Evolutionary conservation across 306 rosid species (phyloP).

Genomic region (Erythrophleum fordii): DNA sequence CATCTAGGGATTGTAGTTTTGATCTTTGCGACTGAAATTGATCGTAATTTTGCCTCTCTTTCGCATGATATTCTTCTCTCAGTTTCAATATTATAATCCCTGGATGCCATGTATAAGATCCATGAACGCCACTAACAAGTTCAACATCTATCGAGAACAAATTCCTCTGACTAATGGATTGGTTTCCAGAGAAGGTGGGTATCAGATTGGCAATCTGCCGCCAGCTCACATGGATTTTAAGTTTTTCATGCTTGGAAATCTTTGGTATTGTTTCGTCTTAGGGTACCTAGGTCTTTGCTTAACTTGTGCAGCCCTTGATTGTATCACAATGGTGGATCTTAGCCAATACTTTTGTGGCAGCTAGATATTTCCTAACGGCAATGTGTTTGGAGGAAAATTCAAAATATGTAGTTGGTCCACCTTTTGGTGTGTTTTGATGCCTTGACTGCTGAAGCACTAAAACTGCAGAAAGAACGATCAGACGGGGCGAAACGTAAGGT

Average conservation of each 20-base stretch:
- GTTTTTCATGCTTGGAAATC: constrained; percentile 84
- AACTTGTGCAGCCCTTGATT: constrained; percentile 83
- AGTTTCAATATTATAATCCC: no score
- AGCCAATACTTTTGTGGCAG: constrained; percentile 97
- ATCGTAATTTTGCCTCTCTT: no score
- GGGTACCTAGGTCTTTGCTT: constrained; percentile 51
- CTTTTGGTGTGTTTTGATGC: neutral
- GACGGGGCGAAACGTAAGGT: no score
- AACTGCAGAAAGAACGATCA: no score
- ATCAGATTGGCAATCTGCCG: constrained; percentile 89
- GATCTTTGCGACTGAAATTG: no score
- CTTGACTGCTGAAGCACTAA: neutral
- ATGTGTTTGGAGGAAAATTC: neutral
- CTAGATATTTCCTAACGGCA: constrained; percentile 41
- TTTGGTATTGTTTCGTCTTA: constrained; percentile 81
- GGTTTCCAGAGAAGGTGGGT: constrained; percentile 98
- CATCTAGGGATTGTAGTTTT: no score
- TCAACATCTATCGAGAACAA: constrained; percentile 98
- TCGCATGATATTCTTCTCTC: no score
- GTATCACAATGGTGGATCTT: constrained; percentile 90
- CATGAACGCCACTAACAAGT: constrained; percentile 86
- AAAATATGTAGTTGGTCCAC: neutral
- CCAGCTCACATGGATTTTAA: constrained; percentile 98
- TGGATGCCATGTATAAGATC: no score
- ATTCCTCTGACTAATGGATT: constrained; percentile 96